Evolutionary conservation across 2,329 filamentous ascomycete species (phyloP), one percentile per base, ranked within the genome.

Genomic region (Cladophialophora chaetospira): DNA sequence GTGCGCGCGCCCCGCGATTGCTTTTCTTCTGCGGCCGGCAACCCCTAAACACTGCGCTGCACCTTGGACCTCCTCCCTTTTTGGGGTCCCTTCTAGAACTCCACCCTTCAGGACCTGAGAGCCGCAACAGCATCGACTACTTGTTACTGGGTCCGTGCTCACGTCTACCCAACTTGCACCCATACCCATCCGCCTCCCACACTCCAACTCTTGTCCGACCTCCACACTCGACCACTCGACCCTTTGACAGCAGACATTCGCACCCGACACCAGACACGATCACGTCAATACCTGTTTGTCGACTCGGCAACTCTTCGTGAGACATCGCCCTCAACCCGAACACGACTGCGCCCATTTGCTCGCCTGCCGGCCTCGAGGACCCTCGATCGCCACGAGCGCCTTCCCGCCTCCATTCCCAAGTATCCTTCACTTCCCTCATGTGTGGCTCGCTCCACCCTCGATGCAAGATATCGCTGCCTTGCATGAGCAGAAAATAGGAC

Each of bases 401-500:
- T 15, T 51, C 48, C 36, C 48, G 42, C 48, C 48, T 42, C 15
- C 36, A 17, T 25, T 26, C 11, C 23, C 48, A n/a, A n/a, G n/a
- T n/a, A n/a, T 38, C 13, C 53, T 23, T 23, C 45, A 29, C 38
- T 49, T 25, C 36, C 36, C 56, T 46, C 53, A 62, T 62, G 60
- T 62, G 57, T 62, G 60, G 57, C 38, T 42, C 25, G 46, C 56
- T 60, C 60, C 60, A 62, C 57, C 33, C 17, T 42, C 50, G 49
- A 47, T 57, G 60, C 60, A 57, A 57, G 42, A 51, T 44, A 54
- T 60, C 55, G 60, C 51, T 57, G 56, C 60, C 57, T 55, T 62
- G 57, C 52, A 60, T 62, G 60, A 57, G 53, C 49, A 51, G 50
- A 57, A 52, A 55, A 57, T 56, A 60, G 53, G 50, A 62, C 56